Evolutionary conservation across 371 early-diverging fungal species (phyloP), one percentile per base, ranked within the genome.

Genomic region (Blakeslea trispora): DNA sequence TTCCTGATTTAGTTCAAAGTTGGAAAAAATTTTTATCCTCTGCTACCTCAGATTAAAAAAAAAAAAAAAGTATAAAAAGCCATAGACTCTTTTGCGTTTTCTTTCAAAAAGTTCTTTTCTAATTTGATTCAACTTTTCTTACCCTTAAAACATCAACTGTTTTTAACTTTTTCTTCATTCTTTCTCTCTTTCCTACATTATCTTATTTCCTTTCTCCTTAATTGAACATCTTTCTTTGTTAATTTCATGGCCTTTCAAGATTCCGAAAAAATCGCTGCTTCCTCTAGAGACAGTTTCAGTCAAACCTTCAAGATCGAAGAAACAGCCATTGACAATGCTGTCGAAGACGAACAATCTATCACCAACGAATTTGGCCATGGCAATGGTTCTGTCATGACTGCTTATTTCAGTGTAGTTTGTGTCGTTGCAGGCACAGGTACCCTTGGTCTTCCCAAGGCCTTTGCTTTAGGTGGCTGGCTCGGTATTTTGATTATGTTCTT

Each of bases 341-440:
- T 61, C 13, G 69, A 63, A 44, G 73, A 73, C 40, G 50, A 31
- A 44, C 28, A 40, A n/a, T 62, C 61, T 41, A 49, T 52, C 10
- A 51, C 49, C 17, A 64, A 70, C 55, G 69, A 74, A 28, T 72
- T 70, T 49, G 73, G 73, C 11, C 76, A 68, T 19, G 76, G 76
- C 6, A 50, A 54, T n/a, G 76, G 71, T 43, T 54, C 50, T 19
- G 68, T 68, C 28, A 68, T 77, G 42, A 77, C 77, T 40, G 81
- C 82, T 22, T 84, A 79, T 46, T 77, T 85, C 43, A 87, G 84
- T 64, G 73, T 89, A 13, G 81, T 82, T 32, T 89, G 92, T 72
- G 88, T 92, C n/a, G 84, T 91, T 18, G 91, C 92, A 5, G 95
- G 95, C 34, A 89, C 91, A 14, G 95, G 95, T 50, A 86, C 92